Evolutionary conservation across 2,329 filamentous ascomycete genomes (phyloP).

Genomic region (Clonostachys chloroleuca): DNA sequence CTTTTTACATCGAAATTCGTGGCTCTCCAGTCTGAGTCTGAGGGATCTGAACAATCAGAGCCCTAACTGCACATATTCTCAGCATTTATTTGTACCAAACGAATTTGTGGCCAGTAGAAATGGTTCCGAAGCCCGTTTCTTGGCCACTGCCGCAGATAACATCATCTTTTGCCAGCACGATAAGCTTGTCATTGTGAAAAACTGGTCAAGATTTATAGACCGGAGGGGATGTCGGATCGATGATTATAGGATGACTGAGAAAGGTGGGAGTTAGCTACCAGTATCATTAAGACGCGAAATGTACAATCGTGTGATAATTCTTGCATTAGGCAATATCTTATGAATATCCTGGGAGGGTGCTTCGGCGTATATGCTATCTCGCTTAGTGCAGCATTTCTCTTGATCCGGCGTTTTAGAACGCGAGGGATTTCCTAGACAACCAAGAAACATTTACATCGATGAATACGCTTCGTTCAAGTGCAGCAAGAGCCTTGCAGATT

Average conservation of each 20-base stretch:
- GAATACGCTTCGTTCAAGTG: no score
- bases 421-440: no score
- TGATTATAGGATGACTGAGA: background rate
- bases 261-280: background rate
- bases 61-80: background rate
- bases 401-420: no score
- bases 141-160: slow-evolving; percentile 1
- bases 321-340: no score
- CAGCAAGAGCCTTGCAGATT: no score
- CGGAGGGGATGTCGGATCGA: background rate
- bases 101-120: slow-evolving; percentile 4
- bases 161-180: slow-evolving; percentile 9
- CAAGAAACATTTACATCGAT: no score
- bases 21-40: slow-evolving; percentile 7
- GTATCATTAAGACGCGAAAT: background rate
- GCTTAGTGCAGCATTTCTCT: no score
- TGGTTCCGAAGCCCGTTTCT: no score
- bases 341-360: no score
- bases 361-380: no score
- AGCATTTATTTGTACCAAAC: slow-evolving; percentile 11
- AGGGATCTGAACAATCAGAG: background rate
- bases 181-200: slow-evolving; percentile 9
- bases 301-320: no score
- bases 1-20: slow-evolving; percentile 10
- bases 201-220: slow-evolving; percentile 7